phyloP scores from a whole-genome alignment of 169 alveolate genomes.

The Perkinsus chesapeaki region DNA sequence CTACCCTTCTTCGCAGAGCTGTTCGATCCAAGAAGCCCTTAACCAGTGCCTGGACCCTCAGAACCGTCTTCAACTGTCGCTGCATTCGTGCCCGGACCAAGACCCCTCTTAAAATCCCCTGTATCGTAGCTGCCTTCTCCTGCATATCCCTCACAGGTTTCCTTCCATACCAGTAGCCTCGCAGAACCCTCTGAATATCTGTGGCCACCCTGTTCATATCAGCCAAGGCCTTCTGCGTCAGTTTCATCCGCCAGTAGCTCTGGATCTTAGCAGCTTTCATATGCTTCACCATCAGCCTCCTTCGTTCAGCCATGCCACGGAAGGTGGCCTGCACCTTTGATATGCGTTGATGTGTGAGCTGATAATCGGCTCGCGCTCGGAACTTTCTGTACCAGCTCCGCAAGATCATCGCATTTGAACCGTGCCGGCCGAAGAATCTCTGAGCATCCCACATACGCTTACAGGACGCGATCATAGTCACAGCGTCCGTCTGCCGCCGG shows the following conservation, averaged over 20 bases:
- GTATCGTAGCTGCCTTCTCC: background rate
- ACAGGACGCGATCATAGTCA: background rate
- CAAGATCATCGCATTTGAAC: background rate
- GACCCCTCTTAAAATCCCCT: background rate
- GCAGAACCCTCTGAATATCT: background rate
- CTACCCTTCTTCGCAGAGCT: background rate
- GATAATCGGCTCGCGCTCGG: background rate
- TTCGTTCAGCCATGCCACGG: background rate
- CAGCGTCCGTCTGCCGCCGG: background rate
- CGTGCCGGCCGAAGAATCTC: background rate
- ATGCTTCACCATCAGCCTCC: background rate
- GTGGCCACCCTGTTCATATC: background rate
- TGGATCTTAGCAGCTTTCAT: background rate
- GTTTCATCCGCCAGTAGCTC: conserved; percentile 1
- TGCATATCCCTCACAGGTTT: conserved; percentile 11
- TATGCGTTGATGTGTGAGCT: background rate
- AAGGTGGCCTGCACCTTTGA: conserved; percentile 6
- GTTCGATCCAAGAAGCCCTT: background rate
- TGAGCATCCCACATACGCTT: conserved; percentile 12
- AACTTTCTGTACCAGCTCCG: conserved; percentile 8
- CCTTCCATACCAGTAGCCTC: background rate
- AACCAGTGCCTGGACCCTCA: background rate
- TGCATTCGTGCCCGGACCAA: background rate
- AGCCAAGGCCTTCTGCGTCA: background rate
- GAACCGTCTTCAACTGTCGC: background rate